Percentiles rank a stretch among this genome's conserved stretches.
Conservation (phyloP, 163 green algal species). For the Volvox carteri region DNA sequence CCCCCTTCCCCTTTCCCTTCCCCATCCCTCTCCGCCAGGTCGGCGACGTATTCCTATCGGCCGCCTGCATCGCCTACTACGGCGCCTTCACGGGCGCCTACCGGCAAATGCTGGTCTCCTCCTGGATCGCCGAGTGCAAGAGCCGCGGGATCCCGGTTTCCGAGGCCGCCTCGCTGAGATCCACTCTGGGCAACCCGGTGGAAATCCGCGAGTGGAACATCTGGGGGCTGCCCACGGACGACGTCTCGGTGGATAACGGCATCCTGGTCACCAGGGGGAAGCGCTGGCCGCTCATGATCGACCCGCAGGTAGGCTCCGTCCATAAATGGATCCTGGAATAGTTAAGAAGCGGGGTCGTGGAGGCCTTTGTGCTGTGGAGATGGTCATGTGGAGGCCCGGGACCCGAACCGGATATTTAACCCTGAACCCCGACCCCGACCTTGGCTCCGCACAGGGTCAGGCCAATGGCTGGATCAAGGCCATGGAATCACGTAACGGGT, state of each 20-base stretch:
- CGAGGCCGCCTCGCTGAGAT: constrained; percentile 70
- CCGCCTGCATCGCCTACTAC: constrained; percentile 90
- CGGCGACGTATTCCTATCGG: constrained; percentile 85
- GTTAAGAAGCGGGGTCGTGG: no score
- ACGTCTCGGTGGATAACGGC: constrained; percentile 86
- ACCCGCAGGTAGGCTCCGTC: constrained; percentile 83
- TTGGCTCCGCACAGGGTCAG: constrained; percentile 64
- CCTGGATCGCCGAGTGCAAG: constrained; percentile 81
- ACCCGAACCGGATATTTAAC: no score
- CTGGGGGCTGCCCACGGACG: constrained; percentile 85
- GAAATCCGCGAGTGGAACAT: constrained; percentile 91
- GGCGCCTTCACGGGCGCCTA: constrained; percentile 90
- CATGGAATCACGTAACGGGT: constrained; percentile 85
- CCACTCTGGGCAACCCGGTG: constrained; percentile 80
- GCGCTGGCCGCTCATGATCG: constrained; percentile 92
- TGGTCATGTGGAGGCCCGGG: no score
- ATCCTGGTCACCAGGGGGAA: constrained; percentile 85
- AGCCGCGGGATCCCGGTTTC: constrained; percentile 78
- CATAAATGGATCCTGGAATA: no score
- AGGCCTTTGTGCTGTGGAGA: no score
- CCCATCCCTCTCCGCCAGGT: no score
- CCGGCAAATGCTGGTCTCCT: constrained; percentile 71
- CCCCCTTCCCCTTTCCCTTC: no score
- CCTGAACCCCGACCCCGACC: no score
- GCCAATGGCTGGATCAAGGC: constrained; percentile 90